Conservation (phyloP, 257 asterid species). For the Solanum rostratum region DNA sequence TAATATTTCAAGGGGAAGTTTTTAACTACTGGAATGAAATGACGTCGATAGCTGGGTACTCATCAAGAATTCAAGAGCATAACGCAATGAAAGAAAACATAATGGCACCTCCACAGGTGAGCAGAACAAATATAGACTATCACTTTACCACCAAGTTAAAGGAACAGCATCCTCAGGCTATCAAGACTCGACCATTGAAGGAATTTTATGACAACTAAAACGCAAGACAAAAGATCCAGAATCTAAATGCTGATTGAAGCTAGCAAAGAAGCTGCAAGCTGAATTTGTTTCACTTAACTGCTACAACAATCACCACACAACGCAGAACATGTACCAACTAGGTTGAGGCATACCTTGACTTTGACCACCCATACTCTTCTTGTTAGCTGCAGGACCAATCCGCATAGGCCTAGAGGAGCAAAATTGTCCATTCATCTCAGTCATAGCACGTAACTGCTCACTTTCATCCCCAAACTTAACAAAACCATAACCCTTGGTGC, state of each 20-base stretch:
- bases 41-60: conserved; percentile 26
- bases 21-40: conserved; percentile 51
- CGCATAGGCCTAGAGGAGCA: conserved; percentile 91
- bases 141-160: conserved; percentile 18
- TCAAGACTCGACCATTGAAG: conserved; percentile 21
- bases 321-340: neutral
- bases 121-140: neutral
- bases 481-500: conserved; percentile 86
- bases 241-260: conserved; percentile 11
- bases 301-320: neutral
- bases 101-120: neutral
- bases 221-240: conserved; percentile 6
- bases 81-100: conserved; percentile 17
- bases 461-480: conserved; percentile 77
- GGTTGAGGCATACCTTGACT: conserved; percentile 40
- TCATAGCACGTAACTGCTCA: conserved; percentile 75
- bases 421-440: conserved; percentile 71
- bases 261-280: conserved; percentile 1
- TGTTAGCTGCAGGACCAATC: conserved; percentile 84
- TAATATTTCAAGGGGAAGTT: conserved; percentile 29
- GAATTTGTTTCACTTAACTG: conserved; percentile 1
- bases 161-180: conserved; percentile 3
- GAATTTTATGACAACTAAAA: conserved; percentile 19
- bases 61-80: conserved; percentile 39
- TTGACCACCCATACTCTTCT: conserved; percentile 36